phyloP scores from a whole-genome alignment of 2,329 filamentous ascomycete genomes.

The Fusarium graminum region DNA sequence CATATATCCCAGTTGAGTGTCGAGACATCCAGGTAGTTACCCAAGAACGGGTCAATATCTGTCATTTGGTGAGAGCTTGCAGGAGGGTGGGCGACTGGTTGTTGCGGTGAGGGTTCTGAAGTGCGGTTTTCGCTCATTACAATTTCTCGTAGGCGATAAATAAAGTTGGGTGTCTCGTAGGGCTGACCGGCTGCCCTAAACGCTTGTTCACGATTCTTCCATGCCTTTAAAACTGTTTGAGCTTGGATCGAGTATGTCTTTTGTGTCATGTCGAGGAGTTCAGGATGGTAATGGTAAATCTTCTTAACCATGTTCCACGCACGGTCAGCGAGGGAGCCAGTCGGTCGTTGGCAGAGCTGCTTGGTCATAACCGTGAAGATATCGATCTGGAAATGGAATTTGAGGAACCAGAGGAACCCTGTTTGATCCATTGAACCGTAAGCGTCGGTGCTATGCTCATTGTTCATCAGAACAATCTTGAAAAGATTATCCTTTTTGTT shows the following conservation, averaged over 20 bases:
- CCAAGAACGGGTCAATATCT: constrained; percentile 61
- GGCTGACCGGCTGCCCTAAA: constrained; percentile 55
- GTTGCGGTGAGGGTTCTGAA: constrained; percentile 46
- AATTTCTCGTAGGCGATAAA: constrained; percentile 59
- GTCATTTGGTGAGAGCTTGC: constrained; percentile 45
- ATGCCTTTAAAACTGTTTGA: constrained; percentile 64
- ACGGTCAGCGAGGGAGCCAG: constrained; percentile 65
- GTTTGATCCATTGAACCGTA: constrained; percentile 59
- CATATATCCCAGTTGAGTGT: constrained; percentile 63
- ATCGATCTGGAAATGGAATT: constrained; percentile 68
- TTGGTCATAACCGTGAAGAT: constrained; percentile 68
- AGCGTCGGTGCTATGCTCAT: constrained; percentile 62
- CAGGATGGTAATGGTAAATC: constrained; percentile 63
- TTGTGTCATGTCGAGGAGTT: constrained; percentile 63
- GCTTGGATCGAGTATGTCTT: constrained; percentile 62
- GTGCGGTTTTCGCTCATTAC: constrained; percentile 57
- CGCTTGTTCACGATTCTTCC: constrained; percentile 63
- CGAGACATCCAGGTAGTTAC: constrained; percentile 59
- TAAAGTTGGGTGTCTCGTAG: constrained; percentile 60
- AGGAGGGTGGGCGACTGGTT: constrained; percentile 48
- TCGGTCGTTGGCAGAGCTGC: constrained; percentile 64
- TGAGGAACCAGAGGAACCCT: constrained; percentile 69
- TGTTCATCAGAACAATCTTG: constrained; percentile 63
- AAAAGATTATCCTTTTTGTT: constrained; percentile 67
- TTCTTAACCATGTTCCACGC: constrained; percentile 64